phyloP scores from a whole-genome alignment of 169 alveolate species.

The Plasmodium coatneyi region DNA sequence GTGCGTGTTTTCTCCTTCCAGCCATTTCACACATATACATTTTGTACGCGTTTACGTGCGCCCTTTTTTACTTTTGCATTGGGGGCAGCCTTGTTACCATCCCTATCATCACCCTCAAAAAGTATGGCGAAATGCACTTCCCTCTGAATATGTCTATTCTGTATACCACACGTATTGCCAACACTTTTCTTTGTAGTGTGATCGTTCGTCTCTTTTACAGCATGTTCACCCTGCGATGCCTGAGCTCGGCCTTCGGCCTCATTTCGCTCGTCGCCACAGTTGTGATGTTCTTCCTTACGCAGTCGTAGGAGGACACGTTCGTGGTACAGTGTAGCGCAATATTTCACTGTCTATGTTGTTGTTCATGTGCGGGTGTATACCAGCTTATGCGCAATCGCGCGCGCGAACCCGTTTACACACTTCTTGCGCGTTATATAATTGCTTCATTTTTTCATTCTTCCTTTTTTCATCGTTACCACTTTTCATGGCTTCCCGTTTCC shows the following conservation, averaged over 20 bases:
- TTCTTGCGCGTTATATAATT: not conserved
- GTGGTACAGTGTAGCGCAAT: not conserved
- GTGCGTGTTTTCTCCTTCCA: conserved; percentile 43
- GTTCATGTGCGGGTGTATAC: not conserved
- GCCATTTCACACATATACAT: conserved; percentile 21
- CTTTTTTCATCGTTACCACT: not conserved
- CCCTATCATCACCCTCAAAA: conserved; percentile 51
- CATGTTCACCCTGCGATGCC: conserved; percentile 11
- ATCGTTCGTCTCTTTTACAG: conserved; percentile 9
- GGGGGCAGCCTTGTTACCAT: conserved; percentile 63
- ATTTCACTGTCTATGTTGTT: not conserved
- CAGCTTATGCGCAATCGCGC: not conserved
- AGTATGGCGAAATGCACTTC: conserved; percentile 42
- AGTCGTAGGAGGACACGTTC: not conserved
- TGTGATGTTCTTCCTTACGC: conserved; percentile 3
- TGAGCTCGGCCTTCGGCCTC: conserved; percentile 30
- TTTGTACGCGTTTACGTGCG: conserved; percentile 12
- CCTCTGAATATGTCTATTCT: conserved; percentile 53
- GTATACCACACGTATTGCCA: conserved; percentile 53
- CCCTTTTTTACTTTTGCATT: conserved; percentile 47
- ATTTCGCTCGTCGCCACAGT: conserved; percentile 15
- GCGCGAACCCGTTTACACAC: not conserved
- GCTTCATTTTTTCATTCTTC: not conserved
- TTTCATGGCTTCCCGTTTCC: not conserved
- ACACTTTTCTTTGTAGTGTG: conserved; percentile 47